phyloP scores from a whole-genome alignment of 805 yeast genomes.

The Monosporozyma unispora region DNA sequence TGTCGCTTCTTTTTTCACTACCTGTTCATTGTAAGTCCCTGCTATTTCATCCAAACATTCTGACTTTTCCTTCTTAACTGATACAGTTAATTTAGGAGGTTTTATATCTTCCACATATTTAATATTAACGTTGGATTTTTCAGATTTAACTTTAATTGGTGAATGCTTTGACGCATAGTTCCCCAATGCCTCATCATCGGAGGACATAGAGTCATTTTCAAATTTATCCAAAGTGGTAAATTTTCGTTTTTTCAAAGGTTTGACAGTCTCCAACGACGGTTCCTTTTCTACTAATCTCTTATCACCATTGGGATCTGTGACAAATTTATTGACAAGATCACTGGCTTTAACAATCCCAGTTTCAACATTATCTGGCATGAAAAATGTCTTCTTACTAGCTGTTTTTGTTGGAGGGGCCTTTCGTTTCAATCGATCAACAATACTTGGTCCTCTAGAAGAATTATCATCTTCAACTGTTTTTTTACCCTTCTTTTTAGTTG shows the following conservation, averaged over 20 bases:
- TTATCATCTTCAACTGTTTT: conserved; percentile 6
- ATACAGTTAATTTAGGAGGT: background rate
- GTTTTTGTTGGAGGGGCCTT: conserved; percentile 12
- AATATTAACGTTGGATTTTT: background rate
- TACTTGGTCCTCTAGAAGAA: conserved; percentile 1
- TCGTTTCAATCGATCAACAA: conserved; percentile 3
- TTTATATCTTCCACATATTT: background rate
- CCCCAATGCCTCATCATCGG: background rate
- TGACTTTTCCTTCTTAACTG: background rate
- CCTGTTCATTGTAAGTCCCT: background rate
- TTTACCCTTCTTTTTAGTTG: conserved; percentile 4
- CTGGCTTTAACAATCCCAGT: conserved; percentile 54
- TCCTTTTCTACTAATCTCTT: background rate
- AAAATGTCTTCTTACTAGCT: conserved; percentile 37
- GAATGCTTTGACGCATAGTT: background rate
- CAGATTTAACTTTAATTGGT: background rate
- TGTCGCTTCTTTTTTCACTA: background rate
- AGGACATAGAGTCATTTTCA: conserved; percentile 11
- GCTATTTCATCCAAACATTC: background rate
- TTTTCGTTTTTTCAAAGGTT: conserved; percentile 1
- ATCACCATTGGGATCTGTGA: background rate
- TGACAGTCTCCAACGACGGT: background rate
- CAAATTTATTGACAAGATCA: conserved; percentile 33
- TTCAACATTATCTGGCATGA: conserved; percentile 66
- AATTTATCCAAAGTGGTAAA: conserved; percentile 9